Evolutionary conservation across 1,139 yeast species (phyloP).

Genomic region (Magnusiomyces clavatus): DNA sequence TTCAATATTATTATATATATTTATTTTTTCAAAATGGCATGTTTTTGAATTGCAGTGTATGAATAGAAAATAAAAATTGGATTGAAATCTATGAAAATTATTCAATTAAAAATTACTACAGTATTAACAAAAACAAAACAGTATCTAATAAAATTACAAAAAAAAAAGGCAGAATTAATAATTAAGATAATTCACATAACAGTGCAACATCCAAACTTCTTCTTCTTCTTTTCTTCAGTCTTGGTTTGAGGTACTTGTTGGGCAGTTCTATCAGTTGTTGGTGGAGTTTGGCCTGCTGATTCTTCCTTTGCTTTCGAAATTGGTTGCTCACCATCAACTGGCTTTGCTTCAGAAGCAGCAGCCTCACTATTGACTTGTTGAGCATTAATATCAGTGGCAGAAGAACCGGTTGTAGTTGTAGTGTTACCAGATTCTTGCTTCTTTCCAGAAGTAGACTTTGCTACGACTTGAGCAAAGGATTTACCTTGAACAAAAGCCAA

Average conservation of each 20-base stretch:
- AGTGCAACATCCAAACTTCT: slow-evolving; percentile 19
- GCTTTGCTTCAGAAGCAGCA: slow-evolving; percentile 7
- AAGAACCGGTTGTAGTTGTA: slow-evolving; percentile 11
- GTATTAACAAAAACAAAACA: slow-evolving; percentile 1
- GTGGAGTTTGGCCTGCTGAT: not conserved
- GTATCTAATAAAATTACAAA: not conserved
- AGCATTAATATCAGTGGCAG: slow-evolving; percentile 14
- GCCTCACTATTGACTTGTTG: slow-evolving; percentile 6
- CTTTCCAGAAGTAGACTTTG: slow-evolving; percentile 8
- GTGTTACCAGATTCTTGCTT: slow-evolving; percentile 10
- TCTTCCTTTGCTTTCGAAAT: not conserved
- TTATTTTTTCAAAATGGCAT: too few relatives aligned
- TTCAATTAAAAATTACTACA: too few relatives aligned
- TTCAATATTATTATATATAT: too few relatives aligned
- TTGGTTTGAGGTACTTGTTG: not conserved
- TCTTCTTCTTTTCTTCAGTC: slow-evolving; percentile 5
- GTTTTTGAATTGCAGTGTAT: too few relatives aligned
- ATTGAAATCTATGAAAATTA: too few relatives aligned
- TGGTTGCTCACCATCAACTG: not conserved
- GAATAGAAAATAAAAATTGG: too few relatives aligned
- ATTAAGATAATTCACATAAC: not conserved
- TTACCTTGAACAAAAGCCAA: slow-evolving; percentile 57
- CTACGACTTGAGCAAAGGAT: slow-evolving; percentile 42
- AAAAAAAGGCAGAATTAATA: not conserved
- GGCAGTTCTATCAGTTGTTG: not conserved